phyloP scores from a whole-genome alignment of 441 rosid genomes.

The Adansonia rubrostipa region DNA sequence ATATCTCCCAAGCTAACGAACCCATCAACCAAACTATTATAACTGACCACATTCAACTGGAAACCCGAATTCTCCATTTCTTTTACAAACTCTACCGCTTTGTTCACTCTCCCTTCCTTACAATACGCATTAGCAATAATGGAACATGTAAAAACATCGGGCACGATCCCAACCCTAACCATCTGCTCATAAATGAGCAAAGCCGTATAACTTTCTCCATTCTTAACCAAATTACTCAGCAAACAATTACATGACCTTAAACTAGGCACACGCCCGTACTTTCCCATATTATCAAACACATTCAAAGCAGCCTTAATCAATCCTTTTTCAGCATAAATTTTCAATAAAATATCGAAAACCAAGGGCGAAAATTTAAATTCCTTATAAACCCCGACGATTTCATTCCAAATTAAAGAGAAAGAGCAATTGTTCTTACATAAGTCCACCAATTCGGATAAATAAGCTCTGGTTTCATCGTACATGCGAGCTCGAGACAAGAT shows the following conservation, averaged over 20 bases:
- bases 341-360: constrained; percentile 84
- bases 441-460: constrained; percentile 52
- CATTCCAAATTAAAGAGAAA: constrained; percentile 59
- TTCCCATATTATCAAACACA: constrained; percentile 90
- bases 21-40: constrained; percentile 76
- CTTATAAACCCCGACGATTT: constrained; percentile 57
- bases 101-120: constrained; percentile 52
- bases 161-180: constrained; percentile 60
- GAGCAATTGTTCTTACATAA: constrained; percentile 52
- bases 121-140: constrained; percentile 80
- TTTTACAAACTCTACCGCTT: constrained; percentile 54
- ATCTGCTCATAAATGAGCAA: constrained; percentile 74
- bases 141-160: constrained; percentile 73
- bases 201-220: constrained; percentile 53
- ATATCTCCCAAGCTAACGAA: constrained; percentile 65
- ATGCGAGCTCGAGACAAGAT: constrained; percentile 74
- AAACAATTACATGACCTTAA: constrained; percentile 72
- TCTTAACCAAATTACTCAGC: constrained; percentile 68
- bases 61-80: constrained; percentile 59
- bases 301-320: constrained; percentile 68
- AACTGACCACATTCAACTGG: constrained; percentile 67
- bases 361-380: constrained; percentile 64
- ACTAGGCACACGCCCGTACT: constrained; percentile 62
- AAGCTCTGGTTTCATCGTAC: constrained; percentile 61
- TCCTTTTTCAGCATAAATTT: constrained; percentile 62